Base-by-base conservation (phyloP, 225 moss, liverwort and hornwort genomes). In the Physcomitrium patens region DNA sequence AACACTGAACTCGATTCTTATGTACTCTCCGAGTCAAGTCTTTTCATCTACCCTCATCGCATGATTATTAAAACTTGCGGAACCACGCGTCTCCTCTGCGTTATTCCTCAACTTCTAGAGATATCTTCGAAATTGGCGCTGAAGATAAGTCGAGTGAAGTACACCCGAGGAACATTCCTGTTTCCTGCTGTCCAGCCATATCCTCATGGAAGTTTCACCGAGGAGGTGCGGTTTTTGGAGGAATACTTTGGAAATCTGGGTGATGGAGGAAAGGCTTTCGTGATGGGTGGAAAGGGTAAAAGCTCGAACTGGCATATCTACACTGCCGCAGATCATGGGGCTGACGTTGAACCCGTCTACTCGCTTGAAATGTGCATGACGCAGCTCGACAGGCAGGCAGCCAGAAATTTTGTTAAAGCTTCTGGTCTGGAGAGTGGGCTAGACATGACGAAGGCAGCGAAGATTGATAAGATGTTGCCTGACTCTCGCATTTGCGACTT, bases 121-220 rank as follows among this genome's bases (percentile, higher is more conserved):
- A 66, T 79, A n/a, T 80, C 80, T 1, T 51, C 60, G 0, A 70
- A 66, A 18, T 68, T 84, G 2, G 59, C 76, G 0, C 31, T 91
- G 66, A 86, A 71, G 66, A 62, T 82, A 10, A 70, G 88, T 13
- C 72, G 80, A 0, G 70, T 70, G 16, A 91, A 91, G 70, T 91
- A 91, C 44, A 81, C 88, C 0, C 82, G 91, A 20, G 91, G 91
- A 1, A 88, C 91, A 3, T 91, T 91, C 22, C 84, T 91, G 86
- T 91, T 86, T 31, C 88, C 91, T 8, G 52, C 80, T 1, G 88
- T 71, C 5, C 91, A 91, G 77, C 91, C 88, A 1, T 87, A 66
- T 56, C 86, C 88, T 6, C 91, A 91, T 49, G 82, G 86, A 8
- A 84, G 84, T 46, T 91, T 91, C 65, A 59, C 72, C 7, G 88